Base-by-base conservation (phyloP, 2,329 filamentous ascomycete species). In the Verticillium nubilum region DNA sequence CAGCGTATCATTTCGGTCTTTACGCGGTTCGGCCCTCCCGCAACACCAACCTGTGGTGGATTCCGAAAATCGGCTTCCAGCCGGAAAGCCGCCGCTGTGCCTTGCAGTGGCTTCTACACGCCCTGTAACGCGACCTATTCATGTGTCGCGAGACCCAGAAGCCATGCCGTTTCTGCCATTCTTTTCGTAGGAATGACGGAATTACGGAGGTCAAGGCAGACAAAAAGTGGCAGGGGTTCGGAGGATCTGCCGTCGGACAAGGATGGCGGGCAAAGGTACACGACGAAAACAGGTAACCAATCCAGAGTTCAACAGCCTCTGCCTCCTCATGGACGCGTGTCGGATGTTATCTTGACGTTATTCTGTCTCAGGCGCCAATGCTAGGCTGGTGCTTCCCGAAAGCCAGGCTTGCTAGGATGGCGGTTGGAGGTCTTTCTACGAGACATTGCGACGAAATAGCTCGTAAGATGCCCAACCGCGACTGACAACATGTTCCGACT, bases 111-210 rank as follows among this genome's bases (percentile, higher is more conserved):
- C 25, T 5, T 15, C 25, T 31, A 15, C 25, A 55, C 29, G 60
- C 58, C 27, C 10, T 29, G 60, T 58, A 50, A 56, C 56, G 52
- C 58, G 42, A 60, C 58, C 58, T 17, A 31, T 25, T 50, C 53
- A 35, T 57, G 53, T 47, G 17, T 60, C 33, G 35, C 52, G 15
- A 28, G 31, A 58, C 50, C 23, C 55, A 54, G 54, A 31, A 35
- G 12, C 29, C 35, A 28, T 42, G n/a, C 23, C 26, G 50, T 53
- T 28, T 3, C 7, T 27, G n/a, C 50, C 50, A 23, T 15, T 15
- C 15, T 15, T 17, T 5, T 17, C 33, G 33, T 15, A 37, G 5
- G 33, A 15, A 15, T 13, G 12, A 6, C 4, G n/a, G 33, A 37
- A 17, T 17, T 15, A 5, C n/a, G 33, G 12, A 37, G 13, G 13